These are phyloP conservation scores for Narthecium ossifragum DNA, from an alignment of 106 monocot genomes.

Conservation along the genomic window DNA sequence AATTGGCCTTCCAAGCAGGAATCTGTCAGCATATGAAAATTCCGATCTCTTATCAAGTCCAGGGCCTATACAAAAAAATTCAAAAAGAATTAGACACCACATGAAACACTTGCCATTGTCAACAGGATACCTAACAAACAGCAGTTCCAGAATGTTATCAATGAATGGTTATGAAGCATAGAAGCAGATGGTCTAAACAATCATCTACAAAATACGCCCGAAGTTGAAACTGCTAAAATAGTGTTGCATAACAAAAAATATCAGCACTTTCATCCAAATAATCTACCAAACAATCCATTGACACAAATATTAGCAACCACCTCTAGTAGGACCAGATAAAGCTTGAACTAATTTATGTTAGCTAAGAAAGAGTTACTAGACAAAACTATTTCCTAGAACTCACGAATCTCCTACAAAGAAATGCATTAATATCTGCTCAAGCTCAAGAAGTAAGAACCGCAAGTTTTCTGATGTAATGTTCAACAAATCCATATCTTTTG, in stretches of 20 bases:
- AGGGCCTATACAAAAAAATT: conserved; percentile 54
- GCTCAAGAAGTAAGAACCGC: too few species aligned
- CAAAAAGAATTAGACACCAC: background rate
- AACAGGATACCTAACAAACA: too few species aligned
- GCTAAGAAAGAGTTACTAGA: background rate
- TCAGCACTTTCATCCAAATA: background rate
- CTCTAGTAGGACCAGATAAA: background rate
- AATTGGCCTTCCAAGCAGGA: conserved; percentile 90
- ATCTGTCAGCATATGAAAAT: conserved; percentile 84
- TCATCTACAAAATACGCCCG: too few species aligned
- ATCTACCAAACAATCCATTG: background rate
- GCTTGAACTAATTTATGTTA: background rate
- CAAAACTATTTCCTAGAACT: too few species aligned
- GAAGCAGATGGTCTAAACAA: background rate
- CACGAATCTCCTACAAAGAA: too few species aligned
- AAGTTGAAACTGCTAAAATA: too few species aligned
- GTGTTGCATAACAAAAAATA: too few species aligned
- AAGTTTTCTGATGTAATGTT: too few species aligned
- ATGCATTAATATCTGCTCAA: too few species aligned
- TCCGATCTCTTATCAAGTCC: conserved; percentile 76
- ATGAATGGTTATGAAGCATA: background rate
- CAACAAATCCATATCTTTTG: too few species aligned
- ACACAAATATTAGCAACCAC: background rate
- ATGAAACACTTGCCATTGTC: too few species aligned
- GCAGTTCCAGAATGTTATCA: background rate